These are phyloP conservation scores for Apophysomyces elegans DNA, from an alignment of 371 early-diverging fungal species.

Conservation along the genomic window DNA sequence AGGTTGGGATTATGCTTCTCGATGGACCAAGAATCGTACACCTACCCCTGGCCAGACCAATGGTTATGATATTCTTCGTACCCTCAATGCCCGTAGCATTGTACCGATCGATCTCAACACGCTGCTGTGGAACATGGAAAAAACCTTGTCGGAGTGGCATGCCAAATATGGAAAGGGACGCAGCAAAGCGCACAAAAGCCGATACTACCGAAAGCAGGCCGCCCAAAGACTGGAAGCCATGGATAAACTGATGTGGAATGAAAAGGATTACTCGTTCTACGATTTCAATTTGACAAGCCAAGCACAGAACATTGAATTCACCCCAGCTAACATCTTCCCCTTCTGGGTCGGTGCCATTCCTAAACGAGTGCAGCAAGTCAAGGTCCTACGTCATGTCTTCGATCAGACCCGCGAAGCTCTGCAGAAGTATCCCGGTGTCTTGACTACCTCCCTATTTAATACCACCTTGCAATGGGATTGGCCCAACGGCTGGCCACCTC, in stretches of 20 bases:
- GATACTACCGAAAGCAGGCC: constrained; percentile 45
- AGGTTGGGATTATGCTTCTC: constrained; percentile 88
- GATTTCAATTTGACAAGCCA: constrained; percentile 59
- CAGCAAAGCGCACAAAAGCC: constrained; percentile 11
- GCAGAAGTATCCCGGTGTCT: constrained; percentile 59
- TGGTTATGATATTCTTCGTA: constrained; percentile 43
- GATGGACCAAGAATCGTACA: constrained; percentile 63
- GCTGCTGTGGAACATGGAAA: constrained; percentile 76
- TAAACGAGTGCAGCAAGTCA: constrained; percentile 26
- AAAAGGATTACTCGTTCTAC: constrained; percentile 44
- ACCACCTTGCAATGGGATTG: constrained; percentile 88
- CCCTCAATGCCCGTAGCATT: constrained; percentile 64
- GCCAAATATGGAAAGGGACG: constrained; percentile 24
- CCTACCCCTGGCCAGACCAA: constrained; percentile 28
- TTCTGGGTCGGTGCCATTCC: constrained; percentile 55
- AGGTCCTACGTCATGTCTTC: constrained; percentile 30
- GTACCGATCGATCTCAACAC: constrained; percentile 90
- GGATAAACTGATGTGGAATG: constrained; percentile 58
- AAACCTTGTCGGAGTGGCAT: constrained; percentile 59
- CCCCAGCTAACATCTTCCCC: constrained; percentile 50
- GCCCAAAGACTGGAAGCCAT: constrained; percentile 45
- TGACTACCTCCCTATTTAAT: constrained; percentile 65
- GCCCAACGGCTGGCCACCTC: constrained; percentile 84
- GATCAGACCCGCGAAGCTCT: constrained; percentile 34
- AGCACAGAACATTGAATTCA: constrained; percentile 33